Conservation (phyloP, 768 basidiomycete genomes). For the Chlorophyllum brunneum region DNA sequence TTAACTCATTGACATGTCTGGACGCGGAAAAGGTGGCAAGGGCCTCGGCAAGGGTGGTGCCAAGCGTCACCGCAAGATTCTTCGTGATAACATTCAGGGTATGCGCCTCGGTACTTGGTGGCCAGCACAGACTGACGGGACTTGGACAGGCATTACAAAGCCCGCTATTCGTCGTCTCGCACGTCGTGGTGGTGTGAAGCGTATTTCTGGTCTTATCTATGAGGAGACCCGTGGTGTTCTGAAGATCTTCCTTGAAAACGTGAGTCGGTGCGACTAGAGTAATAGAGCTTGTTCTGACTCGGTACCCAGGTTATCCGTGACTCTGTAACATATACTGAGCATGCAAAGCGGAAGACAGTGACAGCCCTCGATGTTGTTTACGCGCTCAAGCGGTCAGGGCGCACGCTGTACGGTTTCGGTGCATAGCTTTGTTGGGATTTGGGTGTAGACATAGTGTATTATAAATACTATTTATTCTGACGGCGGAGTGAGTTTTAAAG, state of each 20-base stretch:
- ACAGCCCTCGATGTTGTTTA: slow-evolving; percentile 94
- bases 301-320: slow-evolving; percentile 80
- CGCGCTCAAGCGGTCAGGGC: slow-evolving; percentile 79
- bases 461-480: slow-evolving; percentile 5
- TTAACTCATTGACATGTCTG: slow-evolving; percentile 66
- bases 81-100: slow-evolving; percentile 52
- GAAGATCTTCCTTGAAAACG: slow-evolving; percentile 91
- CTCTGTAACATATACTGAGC: slow-evolving; percentile 97
- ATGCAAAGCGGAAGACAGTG: slow-evolving; percentile 94
- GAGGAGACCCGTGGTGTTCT: slow-evolving; percentile 95
- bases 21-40: slow-evolving; percentile 96
- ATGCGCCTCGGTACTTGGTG: slow-evolving; percentile 9
- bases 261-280: slow-evolving; percentile 31
- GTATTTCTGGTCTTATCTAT: slow-evolving; percentile 91
- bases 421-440: slow-evolving; percentile 44
- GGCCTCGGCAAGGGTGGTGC: slow-evolving; percentile 97
- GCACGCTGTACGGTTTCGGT: slow-evolving; percentile 92
- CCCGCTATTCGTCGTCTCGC: slow-evolving; percentile 94
- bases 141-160: slow-evolving; percentile 79
- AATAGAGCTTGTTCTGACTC: background rate
- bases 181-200: slow-evolving; percentile 96
- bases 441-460: slow-evolving; percentile 11
- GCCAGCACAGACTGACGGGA: slow-evolving; percentile 22
- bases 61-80: slow-evolving; percentile 94
- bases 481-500: slow-evolving; percentile 2